Evolutionary conservation across 2,329 filamentous ascomycete species (phyloP).

Genomic region (Colletotrichum tamarilloi): DNA sequence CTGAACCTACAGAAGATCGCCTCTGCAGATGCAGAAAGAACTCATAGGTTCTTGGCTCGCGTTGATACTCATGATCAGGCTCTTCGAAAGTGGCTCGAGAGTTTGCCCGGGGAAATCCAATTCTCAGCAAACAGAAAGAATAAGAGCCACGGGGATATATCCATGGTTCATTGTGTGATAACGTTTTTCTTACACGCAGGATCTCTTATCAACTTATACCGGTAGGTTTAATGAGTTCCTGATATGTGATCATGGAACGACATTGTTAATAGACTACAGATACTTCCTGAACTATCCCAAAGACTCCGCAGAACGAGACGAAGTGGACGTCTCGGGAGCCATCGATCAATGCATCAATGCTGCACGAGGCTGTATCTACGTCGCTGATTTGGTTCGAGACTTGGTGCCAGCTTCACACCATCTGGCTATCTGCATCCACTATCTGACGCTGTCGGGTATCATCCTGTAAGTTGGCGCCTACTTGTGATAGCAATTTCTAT

Average conservation of each 20-base stretch:
- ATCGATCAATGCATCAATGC: constrained; percentile 41
- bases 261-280: neutral
- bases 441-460: constrained; percentile 41
- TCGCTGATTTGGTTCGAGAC: constrained; percentile 40
- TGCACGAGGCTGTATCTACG: constrained; percentile 41
- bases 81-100: constrained; percentile 38
- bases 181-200: constrained; percentile 44
- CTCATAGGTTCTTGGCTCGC: constrained; percentile 21
- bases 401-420: constrained; percentile 42
- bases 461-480: constrained; percentile 37
- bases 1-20: constrained; percentile 29
- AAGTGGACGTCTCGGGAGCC: neutral
- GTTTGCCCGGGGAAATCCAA: constrained; percentile 40
- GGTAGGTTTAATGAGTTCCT: constrained; percentile 3
- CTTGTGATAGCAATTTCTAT: neutral
- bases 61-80: constrained; percentile 35
- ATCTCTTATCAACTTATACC: constrained; percentile 41
- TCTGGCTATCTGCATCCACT: constrained; percentile 42
- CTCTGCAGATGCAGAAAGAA: neutral
- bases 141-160: constrained; percentile 22
- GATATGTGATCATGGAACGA: neutral
- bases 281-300: constrained; percentile 4
- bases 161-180: constrained; percentile 44
- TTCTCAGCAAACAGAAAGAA: constrained; percentile 40
- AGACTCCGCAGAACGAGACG: neutral